phyloP scores from a whole-genome alignment of 768 basidiomycete species.

The Lactarius hengduanensis region DNA sequence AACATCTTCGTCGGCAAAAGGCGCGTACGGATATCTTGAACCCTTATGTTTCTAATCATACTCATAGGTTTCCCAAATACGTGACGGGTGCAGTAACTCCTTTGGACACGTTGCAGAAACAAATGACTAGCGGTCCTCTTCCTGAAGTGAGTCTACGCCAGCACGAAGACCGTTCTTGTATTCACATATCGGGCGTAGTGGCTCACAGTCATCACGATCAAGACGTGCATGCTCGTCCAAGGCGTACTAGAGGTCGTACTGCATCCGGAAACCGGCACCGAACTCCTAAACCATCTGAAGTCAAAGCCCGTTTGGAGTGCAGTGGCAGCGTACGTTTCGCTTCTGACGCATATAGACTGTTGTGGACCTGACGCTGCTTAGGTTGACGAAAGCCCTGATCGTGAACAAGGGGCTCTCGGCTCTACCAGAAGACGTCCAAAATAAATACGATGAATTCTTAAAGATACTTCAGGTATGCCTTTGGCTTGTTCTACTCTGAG shows the following conservation, averaged over 20 bases:
- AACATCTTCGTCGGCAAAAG: neutral
- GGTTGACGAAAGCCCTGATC: slow-evolving; percentile 9
- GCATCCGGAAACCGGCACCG: neutral
- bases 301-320: slow-evolving; percentile 21
- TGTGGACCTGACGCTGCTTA: neutral
- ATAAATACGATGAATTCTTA: slow-evolving; percentile 14
- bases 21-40: neutral
- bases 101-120: neutral
- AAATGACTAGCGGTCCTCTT: neutral
- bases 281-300: slow-evolving; percentile 14
- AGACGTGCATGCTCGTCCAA: slow-evolving; percentile 23
- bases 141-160: neutral
- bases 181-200: slow-evolving; percentile 15
- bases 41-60: neutral
- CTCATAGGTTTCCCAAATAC: slow-evolving; percentile 14
- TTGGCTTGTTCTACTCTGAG: neutral
- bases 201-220: slow-evolving; percentile 13
- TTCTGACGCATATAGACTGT: neutral
- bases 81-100: neutral
- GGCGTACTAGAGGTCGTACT: slow-evolving; percentile 20
- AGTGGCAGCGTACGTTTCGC: slow-evolving; percentile 5
- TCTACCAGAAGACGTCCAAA: neutral
- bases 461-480: slow-evolving; percentile 8
- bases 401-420: neutral
- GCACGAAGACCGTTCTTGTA: neutral